Evolutionary conservation across 805 yeast species (phyloP), one percentile per base, ranked within the genome.

Genomic region (Sugiyamaella marilandica): DNA sequence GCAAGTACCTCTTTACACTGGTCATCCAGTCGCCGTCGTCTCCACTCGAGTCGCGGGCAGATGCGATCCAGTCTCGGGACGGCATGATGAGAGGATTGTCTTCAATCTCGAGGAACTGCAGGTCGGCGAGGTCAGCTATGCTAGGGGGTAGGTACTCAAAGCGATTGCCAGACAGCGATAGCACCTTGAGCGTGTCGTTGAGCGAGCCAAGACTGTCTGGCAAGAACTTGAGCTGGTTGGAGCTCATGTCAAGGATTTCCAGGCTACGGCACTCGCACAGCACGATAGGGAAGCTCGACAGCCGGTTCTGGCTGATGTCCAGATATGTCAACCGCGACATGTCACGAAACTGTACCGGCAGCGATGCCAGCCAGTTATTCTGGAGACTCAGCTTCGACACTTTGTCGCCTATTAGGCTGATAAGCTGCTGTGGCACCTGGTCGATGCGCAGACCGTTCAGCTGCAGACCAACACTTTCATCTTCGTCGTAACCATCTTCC

Each of bases 161-260:
- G 32, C 69, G 69, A 65, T 87, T 87, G 52, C 78, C 75, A 56
- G 79, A 80, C 47, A 87, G 67, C 16, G 85, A 81, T n/a, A 87
- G 66, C 1, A 82, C 82, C 59, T 77, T 78, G 56, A 84, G 70
- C 54, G 71, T 70, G 21, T 39, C 26, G 45, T 48, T 53, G 16
- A 70, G 58, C 45, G 68, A 67, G 13, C 66, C 65, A 57, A 85
- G 69, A 10, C 62, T 59, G 0, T 69, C 64, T 1, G 87, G 84
- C 13, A 87, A 65, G 2, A 61, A 57, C n/a, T 66, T 63, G 29
- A 87, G 67, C 24, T 64, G 66, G 63, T 87, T 87, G 35, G 72
- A 67, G 18, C 89, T 81, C 18, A 86, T 65, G 65, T 87, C 92
- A 41, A 87, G 66, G 49, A 82, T 81, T 60, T 84, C 91, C 51